Base-by-base conservation (phyloP, 768 basidiomycete genomes). In the Boletus sp. region DNA sequence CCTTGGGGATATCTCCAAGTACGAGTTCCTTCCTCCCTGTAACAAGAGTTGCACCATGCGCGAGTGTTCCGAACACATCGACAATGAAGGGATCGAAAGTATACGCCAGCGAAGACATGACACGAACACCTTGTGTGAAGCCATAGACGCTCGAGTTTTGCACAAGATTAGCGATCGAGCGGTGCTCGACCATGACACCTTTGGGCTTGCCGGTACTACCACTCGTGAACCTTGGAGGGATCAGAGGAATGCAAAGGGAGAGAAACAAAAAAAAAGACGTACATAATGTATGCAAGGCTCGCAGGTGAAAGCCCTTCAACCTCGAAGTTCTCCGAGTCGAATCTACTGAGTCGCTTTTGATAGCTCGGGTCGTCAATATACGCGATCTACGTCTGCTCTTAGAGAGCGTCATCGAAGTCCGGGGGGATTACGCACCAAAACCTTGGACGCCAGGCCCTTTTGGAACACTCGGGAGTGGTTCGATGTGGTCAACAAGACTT, bases 291-390 rank as follows among this genome's bases (percentile, higher is more conserved):
- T 2, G 64, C 64, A 28, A 65, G 64, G 32, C 61, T 63, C 12
- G 64, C 60, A 2, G 72, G 58, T 4, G 59, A 55, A 40, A 65
- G 55, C 1, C 59, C 61, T 51, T 67, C 57, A 5, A 65, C 56
- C 14, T 62, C 56, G 7, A 66, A 57, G 54, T 67, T 50, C 18
- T 68, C 67, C 9, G 58, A 28, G 28, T 18, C 49, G 48, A 58
- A 54, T 45, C 55, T 56, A 18, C 15, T 50, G 9, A 71, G 50
- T 15, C 63, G 65, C 46, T 55, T 71, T 29, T 60, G 65, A 50
- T 67, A 71, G 53, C 61, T 65, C 12, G 70, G 47, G 17, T 71
- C 70, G 42, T 71, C 65, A 37, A 70, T 71, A 18, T 70, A 67
- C 1, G 58, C 67, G 7, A 70, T 61, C 68, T 70, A 32, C 15